These are phyloP conservation scores for Aureoboletus auriporus DNA, from an alignment of 768 basidiomycete genomes.

Conservation along the genomic window DNA sequence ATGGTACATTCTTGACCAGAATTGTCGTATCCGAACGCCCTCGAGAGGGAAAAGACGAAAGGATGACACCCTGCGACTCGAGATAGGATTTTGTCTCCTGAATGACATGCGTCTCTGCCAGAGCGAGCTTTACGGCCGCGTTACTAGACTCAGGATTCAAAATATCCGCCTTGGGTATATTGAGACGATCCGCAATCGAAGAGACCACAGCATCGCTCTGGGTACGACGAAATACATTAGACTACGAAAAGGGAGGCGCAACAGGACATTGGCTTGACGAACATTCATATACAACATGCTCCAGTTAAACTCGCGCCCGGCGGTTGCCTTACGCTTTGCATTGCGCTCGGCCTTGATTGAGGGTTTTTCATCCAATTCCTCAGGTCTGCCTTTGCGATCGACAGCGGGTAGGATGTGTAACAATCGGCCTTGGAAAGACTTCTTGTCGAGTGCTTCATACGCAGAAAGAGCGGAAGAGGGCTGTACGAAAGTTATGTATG, in stretches of 20 bases:
- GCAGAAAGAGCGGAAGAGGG: conserved; percentile 58
- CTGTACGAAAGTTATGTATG: conserved; percentile 50
- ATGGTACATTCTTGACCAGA: conserved; percentile 96
- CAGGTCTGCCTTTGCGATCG: conserved; percentile 50
- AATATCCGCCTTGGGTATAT: conserved; percentile 81
- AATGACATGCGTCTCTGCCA: conserved; percentile 96
- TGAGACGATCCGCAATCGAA: conserved; percentile 87
- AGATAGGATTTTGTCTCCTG: conserved; percentile 91
- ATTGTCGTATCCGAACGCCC: conserved; percentile 75
- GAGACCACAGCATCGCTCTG: conserved; percentile 93
- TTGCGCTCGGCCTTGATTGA: conserved; percentile 57
- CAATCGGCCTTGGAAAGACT: conserved; percentile 86
- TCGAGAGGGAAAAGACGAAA: conserved; percentile 51
- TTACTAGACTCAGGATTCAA: conserved; percentile 79
- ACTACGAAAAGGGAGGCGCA: conserved; percentile 12
- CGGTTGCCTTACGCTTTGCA: conserved; percentile 59
- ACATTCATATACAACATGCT: conserved; percentile 97
- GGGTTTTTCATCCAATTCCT: conserved; percentile 43
- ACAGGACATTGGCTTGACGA: conserved; percentile 36
- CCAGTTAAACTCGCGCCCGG: conserved; percentile 88
- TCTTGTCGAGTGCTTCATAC: conserved; percentile 74
- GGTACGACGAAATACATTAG: conserved; percentile 17
- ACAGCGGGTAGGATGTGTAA: conserved; percentile 88
- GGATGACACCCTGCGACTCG: conserved; percentile 67
- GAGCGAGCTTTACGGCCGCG: conserved; percentile 89